phyloP scores from a whole-genome alignment of 352 stramenopile species.

The Phytopythium boreale region DNA sequence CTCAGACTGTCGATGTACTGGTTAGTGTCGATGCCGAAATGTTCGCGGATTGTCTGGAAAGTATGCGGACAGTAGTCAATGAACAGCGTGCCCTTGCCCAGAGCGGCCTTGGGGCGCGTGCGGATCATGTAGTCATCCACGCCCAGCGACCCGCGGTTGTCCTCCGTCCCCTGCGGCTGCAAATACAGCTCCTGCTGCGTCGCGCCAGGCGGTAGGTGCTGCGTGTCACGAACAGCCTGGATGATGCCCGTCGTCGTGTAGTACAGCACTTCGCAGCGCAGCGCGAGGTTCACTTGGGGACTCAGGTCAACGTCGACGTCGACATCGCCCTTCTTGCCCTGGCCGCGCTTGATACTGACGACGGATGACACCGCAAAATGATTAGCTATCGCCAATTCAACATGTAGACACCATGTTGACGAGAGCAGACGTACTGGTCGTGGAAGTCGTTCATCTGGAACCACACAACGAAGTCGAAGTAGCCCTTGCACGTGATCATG shows the following conservation, averaged over 20 bases:
- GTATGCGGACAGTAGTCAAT: constrained; percentile 86
- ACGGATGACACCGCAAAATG: not conserved
- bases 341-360: constrained; percentile 7
- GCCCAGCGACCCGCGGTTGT: constrained; percentile 69
- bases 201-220: constrained; percentile 60
- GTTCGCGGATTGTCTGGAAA: constrained; percentile 84
- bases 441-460: constrained; percentile 89
- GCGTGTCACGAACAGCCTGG: constrained; percentile 72
- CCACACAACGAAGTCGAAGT: constrained; percentile 89
- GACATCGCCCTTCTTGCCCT: constrained; percentile 50
- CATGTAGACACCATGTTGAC: not conserved
- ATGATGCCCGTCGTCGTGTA: constrained; percentile 89
- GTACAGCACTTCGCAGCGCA: constrained; percentile 85
- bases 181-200: constrained; percentile 80
- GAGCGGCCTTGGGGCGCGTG: constrained; percentile 63
- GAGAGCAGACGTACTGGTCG: constrained; percentile 22
- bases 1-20: constrained; percentile 84
- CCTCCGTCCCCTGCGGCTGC: constrained; percentile 71
- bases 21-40: constrained; percentile 81
- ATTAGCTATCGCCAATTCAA: not conserved
- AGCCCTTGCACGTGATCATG: constrained; percentile 89
- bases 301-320: constrained; percentile 85
- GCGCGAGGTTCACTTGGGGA: constrained; percentile 80
- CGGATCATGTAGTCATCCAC: constrained; percentile 87
- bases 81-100: constrained; percentile 81